These are phyloP conservation scores for Crithidia acanthocephali DNA, from an alignment of 208 protist genomes.

Conservation along the genomic window DNA sequence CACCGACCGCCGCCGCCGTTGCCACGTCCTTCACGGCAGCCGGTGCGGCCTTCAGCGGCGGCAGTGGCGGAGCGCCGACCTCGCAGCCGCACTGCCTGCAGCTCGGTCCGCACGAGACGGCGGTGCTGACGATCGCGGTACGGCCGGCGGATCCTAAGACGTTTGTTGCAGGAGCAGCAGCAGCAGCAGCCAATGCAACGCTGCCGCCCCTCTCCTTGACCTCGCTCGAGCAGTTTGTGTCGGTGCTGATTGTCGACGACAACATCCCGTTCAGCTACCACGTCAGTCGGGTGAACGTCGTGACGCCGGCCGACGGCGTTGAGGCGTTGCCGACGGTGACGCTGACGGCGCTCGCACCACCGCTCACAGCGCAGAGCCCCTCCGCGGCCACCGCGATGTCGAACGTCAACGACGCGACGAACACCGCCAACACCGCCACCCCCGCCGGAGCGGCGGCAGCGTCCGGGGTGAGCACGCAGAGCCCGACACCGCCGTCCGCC, in stretches of 20 bases:
- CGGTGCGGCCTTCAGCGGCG: neutral
- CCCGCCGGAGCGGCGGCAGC: neutral
- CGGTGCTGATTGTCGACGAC: slow-evolving; percentile 74
- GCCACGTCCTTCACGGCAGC: slow-evolving; percentile 29
- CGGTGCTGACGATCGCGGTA: slow-evolving; percentile 28
- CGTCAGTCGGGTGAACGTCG: slow-evolving; percentile 62
- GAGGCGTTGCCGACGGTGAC: slow-evolving; percentile 26
- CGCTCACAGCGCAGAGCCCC: neutral
- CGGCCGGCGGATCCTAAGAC: slow-evolving; percentile 11
- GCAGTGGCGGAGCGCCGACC: slow-evolving; percentile 5
- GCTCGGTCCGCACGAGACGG: slow-evolving; percentile 29
- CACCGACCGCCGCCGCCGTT: neutral
- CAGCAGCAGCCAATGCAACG: neutral
- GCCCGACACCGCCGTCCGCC: slow-evolving; percentile 3
- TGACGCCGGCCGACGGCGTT: slow-evolving; percentile 40
- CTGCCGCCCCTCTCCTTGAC: slow-evolving; percentile 37
- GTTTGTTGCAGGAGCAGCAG: neutral
- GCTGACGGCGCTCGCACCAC: slow-evolving; percentile 8
- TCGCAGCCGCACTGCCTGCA: slow-evolving; percentile 31
- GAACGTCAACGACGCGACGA: neutral
- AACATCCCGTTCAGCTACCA: slow-evolving; percentile 66
- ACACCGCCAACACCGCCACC: neutral
- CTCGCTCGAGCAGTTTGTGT: slow-evolving; percentile 70
- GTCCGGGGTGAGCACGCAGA: neutral
- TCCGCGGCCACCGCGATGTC: neutral